These are phyloP conservation scores for Flaveria sonorensis DNA, from an alignment of 129 eudicot genomes.

Conservation along the genomic window DNA sequence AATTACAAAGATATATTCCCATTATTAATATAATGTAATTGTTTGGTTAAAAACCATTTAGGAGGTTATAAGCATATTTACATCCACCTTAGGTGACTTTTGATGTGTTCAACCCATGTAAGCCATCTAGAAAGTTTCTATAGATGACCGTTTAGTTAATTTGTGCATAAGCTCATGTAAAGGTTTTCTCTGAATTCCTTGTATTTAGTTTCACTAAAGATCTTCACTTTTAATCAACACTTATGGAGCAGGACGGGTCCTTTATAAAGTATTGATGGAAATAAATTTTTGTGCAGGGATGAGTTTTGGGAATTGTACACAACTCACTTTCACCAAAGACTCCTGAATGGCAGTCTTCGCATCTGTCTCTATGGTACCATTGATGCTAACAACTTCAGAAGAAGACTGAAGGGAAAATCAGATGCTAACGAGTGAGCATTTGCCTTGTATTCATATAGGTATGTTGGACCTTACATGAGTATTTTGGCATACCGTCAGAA, in stretches of 20 bases:
- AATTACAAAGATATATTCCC: neutral
- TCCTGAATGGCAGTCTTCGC: slow-evolving; percentile 65
- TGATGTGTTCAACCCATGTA: neutral
- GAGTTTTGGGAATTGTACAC: slow-evolving; percentile 92
- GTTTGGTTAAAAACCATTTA: neutral
- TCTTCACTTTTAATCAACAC: neutral
- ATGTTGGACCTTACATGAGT: slow-evolving; percentile 11
- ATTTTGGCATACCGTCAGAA: neutral
- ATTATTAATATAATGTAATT: too few relatives aligned
- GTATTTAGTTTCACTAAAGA: neutral
- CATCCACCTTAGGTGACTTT: neutral
- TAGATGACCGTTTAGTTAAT: neutral
- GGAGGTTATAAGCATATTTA: neutral
- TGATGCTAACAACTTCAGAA: slow-evolving; percentile 32
- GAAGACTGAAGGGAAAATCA: slow-evolving; percentile 31
- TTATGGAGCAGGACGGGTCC: neutral
- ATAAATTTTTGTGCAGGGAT: slow-evolving; percentile 49
- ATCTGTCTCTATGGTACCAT: slow-evolving; percentile 67
- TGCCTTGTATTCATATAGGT: slow-evolving; percentile 10
- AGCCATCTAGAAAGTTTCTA: neutral
- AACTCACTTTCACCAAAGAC: slow-evolving; percentile 61
- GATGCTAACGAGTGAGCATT: slow-evolving; percentile 30
- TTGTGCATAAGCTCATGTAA: neutral
- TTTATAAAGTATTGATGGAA: neutral
- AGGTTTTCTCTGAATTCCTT: neutral